Percentiles rank a stretch among this genome's conserved stretches.
Evolutionary conservation across 2,329 filamentous ascomycete species (phyloP).

Genomic region (Cryphonectria japonica): DNA sequence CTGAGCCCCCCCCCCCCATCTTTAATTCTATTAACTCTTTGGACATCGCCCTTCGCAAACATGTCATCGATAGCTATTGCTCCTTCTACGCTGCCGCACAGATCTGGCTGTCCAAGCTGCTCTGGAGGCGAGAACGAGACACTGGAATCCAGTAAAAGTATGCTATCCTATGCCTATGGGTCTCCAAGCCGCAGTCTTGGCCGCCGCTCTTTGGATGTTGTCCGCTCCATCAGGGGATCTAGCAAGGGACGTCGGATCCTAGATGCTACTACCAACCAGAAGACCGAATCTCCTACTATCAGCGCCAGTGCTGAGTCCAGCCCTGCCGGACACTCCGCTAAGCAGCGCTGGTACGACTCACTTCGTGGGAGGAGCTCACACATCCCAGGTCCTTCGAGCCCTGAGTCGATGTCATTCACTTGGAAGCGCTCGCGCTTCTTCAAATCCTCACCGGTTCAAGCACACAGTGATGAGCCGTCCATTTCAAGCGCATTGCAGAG

Average conservation of each 20-base stretch:
- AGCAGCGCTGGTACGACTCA: constrained; percentile 25
- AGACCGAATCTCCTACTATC: neutral
- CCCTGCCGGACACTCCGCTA: constrained; percentile 16
- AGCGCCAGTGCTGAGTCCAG: constrained; percentile 15
- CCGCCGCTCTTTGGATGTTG: constrained; percentile 21
- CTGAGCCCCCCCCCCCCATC: too few species aligned
- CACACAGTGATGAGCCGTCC: neutral
- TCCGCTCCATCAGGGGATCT: constrained; percentile 20
- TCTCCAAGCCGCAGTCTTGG: constrained; percentile 18
- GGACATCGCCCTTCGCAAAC: neutral
- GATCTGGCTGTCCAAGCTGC: constrained; percentile 18
- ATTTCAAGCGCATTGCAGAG: neutral
- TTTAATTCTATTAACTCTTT: neutral
- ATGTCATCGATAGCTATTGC: constrained; percentile 11
- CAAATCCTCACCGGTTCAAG: neutral
- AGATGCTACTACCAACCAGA: constrained; percentile 22
- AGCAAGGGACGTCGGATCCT: constrained; percentile 11
- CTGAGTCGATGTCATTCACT: constrained; percentile 6
- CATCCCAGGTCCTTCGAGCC: constrained; percentile 22
- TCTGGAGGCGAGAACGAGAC: constrained; percentile 21
- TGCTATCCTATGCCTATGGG: neutral
- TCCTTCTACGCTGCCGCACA: constrained; percentile 10
- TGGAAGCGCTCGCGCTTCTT: constrained; percentile 18
- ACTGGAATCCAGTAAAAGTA: constrained; percentile 10
- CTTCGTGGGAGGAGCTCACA: constrained; percentile 23